A percentile compares a stretch with the other conserved stretches of the same genome.
Conservation (phyloP, 805 yeast genomes). For the Candida cerambycidarum region DNA sequence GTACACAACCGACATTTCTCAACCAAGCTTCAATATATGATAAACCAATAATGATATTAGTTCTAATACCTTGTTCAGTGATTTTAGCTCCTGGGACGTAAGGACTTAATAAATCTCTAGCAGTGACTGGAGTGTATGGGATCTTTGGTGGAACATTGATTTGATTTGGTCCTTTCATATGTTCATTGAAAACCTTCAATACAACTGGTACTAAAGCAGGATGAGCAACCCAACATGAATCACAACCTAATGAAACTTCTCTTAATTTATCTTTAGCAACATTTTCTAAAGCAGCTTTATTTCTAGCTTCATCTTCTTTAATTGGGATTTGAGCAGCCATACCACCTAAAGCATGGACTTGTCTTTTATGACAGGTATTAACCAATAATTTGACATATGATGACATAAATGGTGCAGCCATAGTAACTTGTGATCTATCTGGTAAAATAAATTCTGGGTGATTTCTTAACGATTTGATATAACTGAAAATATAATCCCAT, state of each 20-base stretch:
- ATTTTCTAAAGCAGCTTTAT: constrained; percentile 66
- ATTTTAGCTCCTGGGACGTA: constrained; percentile 60
- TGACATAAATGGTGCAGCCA: constrained; percentile 80
- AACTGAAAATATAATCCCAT: constrained; percentile 85
- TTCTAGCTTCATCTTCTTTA: constrained; percentile 64
- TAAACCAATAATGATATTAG: constrained; percentile 73
- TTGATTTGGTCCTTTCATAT: constrained; percentile 84
- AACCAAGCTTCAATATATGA: constrained; percentile 86
- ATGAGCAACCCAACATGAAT: constrained; percentile 89
- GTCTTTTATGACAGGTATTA: constrained; percentile 71
- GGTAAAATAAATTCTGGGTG: constrained; percentile 67
- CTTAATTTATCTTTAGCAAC: constrained; percentile 74
- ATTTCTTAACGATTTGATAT: constrained; percentile 73
- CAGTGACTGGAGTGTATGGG: constrained; percentile 55
- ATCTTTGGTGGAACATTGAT: constrained; percentile 50
- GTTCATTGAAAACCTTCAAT: constrained; percentile 66
- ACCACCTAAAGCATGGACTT: constrained; percentile 87
- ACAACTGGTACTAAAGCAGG: constrained; percentile 79
- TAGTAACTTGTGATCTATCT: constrained; percentile 76
- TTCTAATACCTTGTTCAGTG: constrained; percentile 68
- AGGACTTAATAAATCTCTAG: constrained; percentile 62
- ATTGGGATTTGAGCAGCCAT: constrained; percentile 89
- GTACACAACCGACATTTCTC: constrained; percentile 81
- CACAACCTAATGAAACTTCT: constrained; percentile 78
- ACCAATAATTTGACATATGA: constrained; percentile 73